A percentile compares a stretch with the other conserved stretches of the same genome.
Conservation (phyloP, 768 basidiomycete species). For the Pulveroboletus sp. region DNA sequence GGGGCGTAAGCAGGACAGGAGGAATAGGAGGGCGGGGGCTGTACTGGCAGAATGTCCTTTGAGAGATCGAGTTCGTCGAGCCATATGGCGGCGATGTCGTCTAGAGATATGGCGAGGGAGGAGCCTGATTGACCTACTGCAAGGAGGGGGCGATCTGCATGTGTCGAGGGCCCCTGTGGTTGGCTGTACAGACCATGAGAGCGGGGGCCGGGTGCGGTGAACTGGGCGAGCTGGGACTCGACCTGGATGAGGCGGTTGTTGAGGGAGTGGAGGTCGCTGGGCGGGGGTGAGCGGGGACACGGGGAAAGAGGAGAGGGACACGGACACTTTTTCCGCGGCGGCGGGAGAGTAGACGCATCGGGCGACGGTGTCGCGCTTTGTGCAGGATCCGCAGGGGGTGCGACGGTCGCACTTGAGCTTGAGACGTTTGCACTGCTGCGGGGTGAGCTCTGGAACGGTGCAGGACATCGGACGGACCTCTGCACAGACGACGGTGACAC, state of each 20-base stretch:
- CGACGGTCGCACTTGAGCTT: conserved; percentile 84
- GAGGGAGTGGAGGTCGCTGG: conserved; percentile 74
- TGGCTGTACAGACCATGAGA: conserved; percentile 19
- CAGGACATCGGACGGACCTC: conserved; percentile 47
- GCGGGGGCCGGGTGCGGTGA: conserved; percentile 34
- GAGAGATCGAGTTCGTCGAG: conserved; percentile 48
- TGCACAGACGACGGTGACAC: conserved; percentile 78
- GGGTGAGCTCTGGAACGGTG: not conserved
- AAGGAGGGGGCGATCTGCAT: conserved; percentile 31
- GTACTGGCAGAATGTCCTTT: conserved; percentile 23
- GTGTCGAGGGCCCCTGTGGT: conserved; percentile 9
- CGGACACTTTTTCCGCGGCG: conserved; percentile 81
- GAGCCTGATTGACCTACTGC: conserved; percentile 39
- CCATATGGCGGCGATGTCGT: conserved; percentile 61
- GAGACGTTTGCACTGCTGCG: conserved; percentile 74
- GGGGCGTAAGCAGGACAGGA: conserved; percentile 15
- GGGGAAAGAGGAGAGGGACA: conserved; percentile 10
- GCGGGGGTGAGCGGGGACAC: not conserved
- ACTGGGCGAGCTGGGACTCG: conserved; percentile 55
- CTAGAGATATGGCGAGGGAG: conserved; percentile 49
- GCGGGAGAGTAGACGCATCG: conserved; percentile 77
- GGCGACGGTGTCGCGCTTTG: conserved; percentile 70
- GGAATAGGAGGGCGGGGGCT: conserved; percentile 11
- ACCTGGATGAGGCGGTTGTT: conserved; percentile 75
- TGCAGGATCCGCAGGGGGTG: conserved; percentile 72